phyloP scores from a whole-genome alignment of 2,329 filamentous ascomycete genomes.

The Cordyceps farinosa region DNA sequence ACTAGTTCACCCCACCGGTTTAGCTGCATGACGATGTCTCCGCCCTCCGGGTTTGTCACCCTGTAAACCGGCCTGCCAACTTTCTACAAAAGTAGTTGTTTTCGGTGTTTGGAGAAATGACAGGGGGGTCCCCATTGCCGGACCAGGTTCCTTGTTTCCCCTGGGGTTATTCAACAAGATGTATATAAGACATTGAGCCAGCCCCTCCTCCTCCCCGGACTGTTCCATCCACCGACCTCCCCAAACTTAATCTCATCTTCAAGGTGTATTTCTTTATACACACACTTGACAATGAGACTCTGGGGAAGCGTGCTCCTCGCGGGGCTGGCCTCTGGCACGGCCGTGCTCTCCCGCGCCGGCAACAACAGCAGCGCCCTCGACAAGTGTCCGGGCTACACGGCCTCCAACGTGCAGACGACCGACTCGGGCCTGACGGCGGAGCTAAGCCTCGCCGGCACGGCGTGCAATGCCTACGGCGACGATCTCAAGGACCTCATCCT shows the following conservation, averaged over 20 bases:
- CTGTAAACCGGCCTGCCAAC: neutral
- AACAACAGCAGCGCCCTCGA: constrained; percentile 23
- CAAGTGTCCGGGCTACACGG: constrained; percentile 63
- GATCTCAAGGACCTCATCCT: constrained; percentile 38
- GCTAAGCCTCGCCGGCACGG: constrained; percentile 25
- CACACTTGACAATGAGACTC: constrained; percentile 21
- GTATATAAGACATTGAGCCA: neutral
- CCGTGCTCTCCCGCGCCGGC: constrained; percentile 20
- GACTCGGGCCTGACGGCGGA: constrained; percentile 46
- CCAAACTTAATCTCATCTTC: neutral
- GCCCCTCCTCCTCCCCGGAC: neutral
- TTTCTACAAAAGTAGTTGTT: neutral
- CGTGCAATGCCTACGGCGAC: constrained; percentile 25
- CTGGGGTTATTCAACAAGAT: neutral
- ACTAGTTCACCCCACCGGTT: neutral
- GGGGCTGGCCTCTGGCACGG: constrained; percentile 22
- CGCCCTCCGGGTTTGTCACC: neutral
- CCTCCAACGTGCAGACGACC: constrained; percentile 51
- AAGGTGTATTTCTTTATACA: neutral
- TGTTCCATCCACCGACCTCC: neutral
- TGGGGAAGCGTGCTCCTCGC: constrained; percentile 21
- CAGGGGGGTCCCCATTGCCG: neutral
- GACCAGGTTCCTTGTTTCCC: neutral
- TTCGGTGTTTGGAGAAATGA: neutral
- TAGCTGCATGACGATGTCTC: constrained; percentile 8